A percentile compares a stretch with the other conserved stretches of the same genome.
phyloP scores from a whole-genome alignment of 78 protist genomes.

The Chrysochromulina parva region DNA sequence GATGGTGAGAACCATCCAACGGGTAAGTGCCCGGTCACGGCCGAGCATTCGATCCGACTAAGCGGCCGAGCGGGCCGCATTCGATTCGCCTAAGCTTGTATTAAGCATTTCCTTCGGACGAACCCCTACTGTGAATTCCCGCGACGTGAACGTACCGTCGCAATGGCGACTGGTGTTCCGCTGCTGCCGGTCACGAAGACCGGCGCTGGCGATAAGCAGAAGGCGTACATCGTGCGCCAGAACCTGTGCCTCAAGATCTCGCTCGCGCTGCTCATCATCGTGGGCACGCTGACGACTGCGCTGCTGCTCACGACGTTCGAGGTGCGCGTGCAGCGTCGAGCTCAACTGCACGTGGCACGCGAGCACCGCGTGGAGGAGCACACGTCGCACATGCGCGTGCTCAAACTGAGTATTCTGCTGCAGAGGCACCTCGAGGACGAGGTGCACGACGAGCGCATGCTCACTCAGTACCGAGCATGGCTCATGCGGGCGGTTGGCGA shows the following conservation, averaged over 20 bases:
- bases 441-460: slow-evolving; percentile 4
- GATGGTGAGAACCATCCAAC: no score
- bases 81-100: no score
- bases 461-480: background rate
- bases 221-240: slow-evolving; percentile 2
- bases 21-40: no score
- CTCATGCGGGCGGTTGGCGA: slow-evolving; percentile 14
- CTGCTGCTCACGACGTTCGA: background rate
- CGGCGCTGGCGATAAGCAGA: background rate
- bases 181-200: background rate
- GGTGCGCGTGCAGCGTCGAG: slow-evolving; percentile 8
- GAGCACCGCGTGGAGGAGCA: slow-evolving; percentile 38
- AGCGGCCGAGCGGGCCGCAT: no score
- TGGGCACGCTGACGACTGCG: background rate
- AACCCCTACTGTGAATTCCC: no score
- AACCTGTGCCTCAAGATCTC: background rate
- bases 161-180: background rate
- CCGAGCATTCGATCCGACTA: no score
- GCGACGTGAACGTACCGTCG: background rate
- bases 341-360: no score
- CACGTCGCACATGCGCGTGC: background rate
- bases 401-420: background rate
- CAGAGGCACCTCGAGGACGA: slow-evolving; percentile 7
- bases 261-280: background rate
- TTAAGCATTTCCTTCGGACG: no score